These are phyloP conservation scores for Cenchrus fungigraminus DNA, from an alignment of 176 grass and related monocot genomes.

Conservation along the genomic window DNA sequence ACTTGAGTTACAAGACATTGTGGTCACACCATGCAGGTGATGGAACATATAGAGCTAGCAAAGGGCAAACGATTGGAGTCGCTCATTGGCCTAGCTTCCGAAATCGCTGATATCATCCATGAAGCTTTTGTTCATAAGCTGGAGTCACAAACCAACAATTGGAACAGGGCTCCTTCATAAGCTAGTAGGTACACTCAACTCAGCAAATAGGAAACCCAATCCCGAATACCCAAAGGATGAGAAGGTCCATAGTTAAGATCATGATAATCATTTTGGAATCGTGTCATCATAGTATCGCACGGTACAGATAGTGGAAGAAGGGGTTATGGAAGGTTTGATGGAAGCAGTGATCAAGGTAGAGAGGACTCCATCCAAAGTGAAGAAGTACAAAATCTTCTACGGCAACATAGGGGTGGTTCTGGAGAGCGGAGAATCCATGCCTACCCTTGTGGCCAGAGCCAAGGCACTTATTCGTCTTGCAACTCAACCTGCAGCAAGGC, in stretches of 20 bases:
- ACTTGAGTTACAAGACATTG: background rate
- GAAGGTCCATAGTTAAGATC: background rate
- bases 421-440: no score
- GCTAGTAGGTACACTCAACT: background rate
- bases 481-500: no score
- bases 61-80: background rate
- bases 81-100: background rate
- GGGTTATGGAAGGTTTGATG: background rate
- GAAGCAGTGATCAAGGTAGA: no score
- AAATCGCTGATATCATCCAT: background rate
- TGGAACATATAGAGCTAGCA: background rate
- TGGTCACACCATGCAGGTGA: background rate
- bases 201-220: background rate
- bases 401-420: no score
- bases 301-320: background rate
- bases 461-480: no score
- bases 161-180: background rate
- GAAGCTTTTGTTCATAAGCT: background rate
- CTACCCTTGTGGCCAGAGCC: no score
- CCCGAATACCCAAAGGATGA: conserved; percentile 12
- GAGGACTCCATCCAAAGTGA: no score
- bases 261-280: background rate
- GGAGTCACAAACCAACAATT: background rate
- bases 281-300: background rate
- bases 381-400: no score